These are phyloP conservation scores for Metschnikowia lunata DNA, from an alignment of 805 yeast species.

Conservation along the genomic window DNA sequence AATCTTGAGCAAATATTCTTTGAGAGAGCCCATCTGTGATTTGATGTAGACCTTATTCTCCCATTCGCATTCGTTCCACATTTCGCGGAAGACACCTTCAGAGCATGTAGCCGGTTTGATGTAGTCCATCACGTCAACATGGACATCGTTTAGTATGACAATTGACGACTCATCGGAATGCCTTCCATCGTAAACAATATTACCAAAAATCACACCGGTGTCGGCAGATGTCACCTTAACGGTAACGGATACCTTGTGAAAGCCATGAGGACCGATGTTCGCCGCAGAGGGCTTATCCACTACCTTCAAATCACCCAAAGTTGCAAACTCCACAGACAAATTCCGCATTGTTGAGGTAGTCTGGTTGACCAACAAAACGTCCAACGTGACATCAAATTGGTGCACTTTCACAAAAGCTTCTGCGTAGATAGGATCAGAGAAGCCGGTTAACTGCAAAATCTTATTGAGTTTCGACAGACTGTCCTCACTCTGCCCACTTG, in stretches of 20 bases:
- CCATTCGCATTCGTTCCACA: constrained; percentile 99
- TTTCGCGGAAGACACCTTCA: constrained; percentile 85
- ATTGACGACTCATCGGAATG: constrained; percentile 86
- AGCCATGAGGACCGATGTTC: constrained; percentile 96
- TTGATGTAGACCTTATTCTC: constrained; percentile 93
- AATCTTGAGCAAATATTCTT: constrained; percentile 72
- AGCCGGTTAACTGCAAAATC: constrained; percentile 94
- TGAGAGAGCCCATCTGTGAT: constrained; percentile 60
- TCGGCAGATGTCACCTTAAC: constrained; percentile 95
- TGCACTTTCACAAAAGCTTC: constrained; percentile 96
- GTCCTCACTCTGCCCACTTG: constrained; percentile 50
- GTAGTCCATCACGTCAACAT: constrained; percentile 95
- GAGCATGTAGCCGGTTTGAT: constrained; percentile 91
- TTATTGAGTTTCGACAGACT: constrained; percentile 77
- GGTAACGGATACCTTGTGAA: constrained; percentile 83
- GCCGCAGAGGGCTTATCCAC: constrained; percentile 86
- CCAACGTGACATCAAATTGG: constrained; percentile 92
- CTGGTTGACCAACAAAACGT: constrained; percentile 91
- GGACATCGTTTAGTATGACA: constrained; percentile 90
- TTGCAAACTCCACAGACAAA: constrained; percentile 89
- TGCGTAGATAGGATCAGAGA: constrained; percentile 95
- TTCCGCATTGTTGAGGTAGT: constrained; percentile 88
- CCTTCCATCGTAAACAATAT: constrained; percentile 93
- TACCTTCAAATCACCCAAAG: constrained; percentile 92
- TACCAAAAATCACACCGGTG: constrained; percentile 97